Evolutionary conservation across 2,329 filamentous ascomycete genomes (phyloP), one percentile per base, ranked within the genome.

Genomic region (Fusarium sp.): DNA sequence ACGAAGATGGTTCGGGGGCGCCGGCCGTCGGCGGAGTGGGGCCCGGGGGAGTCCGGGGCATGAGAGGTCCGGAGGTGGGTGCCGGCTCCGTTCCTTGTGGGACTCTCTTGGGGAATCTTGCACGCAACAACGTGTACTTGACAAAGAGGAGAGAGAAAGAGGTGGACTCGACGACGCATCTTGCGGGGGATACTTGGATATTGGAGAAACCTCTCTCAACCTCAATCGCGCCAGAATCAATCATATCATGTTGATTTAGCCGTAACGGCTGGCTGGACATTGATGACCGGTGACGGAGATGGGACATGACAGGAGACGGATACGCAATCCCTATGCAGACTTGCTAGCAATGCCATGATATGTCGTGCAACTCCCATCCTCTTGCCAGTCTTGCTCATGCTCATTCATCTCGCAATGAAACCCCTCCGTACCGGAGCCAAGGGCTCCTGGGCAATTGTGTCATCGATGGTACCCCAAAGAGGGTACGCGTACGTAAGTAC

Each of bases 11-110:
- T 63, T 79, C 76, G 76, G 76, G 54, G 68, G 65, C 56, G 54
- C 76, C 77, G 76, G 75, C 43, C 70, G 63, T 76, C 74, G 65
- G 70, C 72, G 63, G 64, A 72, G 75, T 79, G 77, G 76, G 75
- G 74, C 76, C 75, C 76, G 76, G 71, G 56, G 73, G 61, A 75
- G 73, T 66, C 69, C 74, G 74, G 74, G 38, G 43, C 35, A 20
- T 10, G 17, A 56, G 68, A 66, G n/a, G 64, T 32, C 71, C 70
- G 68, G 66, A 70, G 71, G 70, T 71, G 63, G 70, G 58, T 63
- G 71, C 71, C 72, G 72, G 72, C 65, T 64, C 72, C 72, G 72
- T 74, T 70, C 35, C 47, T 64, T 66, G 71, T 72, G 65, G 71
- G 68, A 69, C 58, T 37, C 33, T 25, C 32, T 56, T 11, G 38